Conservation (phyloP, 2,329 filamentous ascomycete species). For the Teratosphaeria viscida region DNA sequence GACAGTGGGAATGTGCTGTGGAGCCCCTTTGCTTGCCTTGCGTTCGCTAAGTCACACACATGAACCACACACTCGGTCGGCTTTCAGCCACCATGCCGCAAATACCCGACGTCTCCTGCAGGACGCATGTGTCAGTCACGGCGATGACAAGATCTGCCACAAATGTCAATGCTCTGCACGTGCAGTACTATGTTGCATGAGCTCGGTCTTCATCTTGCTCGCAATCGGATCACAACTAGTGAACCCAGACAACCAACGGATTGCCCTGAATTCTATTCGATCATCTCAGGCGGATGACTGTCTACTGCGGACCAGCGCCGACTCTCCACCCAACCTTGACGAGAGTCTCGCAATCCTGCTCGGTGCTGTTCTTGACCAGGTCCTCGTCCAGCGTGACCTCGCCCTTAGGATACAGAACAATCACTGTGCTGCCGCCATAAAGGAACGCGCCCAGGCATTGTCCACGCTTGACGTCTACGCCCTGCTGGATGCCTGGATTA, state of each 20-base stretch:
- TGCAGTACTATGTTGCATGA: too few relatives aligned
- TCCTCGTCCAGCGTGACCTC: slow-evolving; percentile 31
- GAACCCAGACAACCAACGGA: background rate
- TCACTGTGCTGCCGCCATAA: slow-evolving; percentile 35
- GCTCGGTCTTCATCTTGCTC: too few relatives aligned
- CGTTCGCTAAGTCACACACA: background rate
- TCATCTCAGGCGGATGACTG: background rate
- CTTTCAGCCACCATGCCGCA: background rate
- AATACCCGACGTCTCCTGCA: background rate
- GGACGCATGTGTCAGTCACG: background rate
- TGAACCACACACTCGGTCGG: background rate
- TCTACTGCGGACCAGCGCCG: slow-evolving; percentile 11
- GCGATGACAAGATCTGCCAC: too few relatives aligned
- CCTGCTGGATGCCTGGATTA: slow-evolving; percentile 25
- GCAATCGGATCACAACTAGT: too few relatives aligned
- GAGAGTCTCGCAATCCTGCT: slow-evolving; percentile 30
- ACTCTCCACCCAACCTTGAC: slow-evolving; percentile 30
- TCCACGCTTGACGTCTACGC: slow-evolving; percentile 26
- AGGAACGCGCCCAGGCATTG: slow-evolving; percentile 33
- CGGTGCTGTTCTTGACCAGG: slow-evolving; percentile 28
- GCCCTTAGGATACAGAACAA: slow-evolving; percentile 28
- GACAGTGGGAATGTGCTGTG: background rate
- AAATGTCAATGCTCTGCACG: too few relatives aligned
- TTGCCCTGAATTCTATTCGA: background rate
- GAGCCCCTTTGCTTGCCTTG: background rate